Evolutionary conservation across 2,329 filamentous ascomycete species (phyloP).

Genomic region (Dactylonectria estremocensis): DNA sequence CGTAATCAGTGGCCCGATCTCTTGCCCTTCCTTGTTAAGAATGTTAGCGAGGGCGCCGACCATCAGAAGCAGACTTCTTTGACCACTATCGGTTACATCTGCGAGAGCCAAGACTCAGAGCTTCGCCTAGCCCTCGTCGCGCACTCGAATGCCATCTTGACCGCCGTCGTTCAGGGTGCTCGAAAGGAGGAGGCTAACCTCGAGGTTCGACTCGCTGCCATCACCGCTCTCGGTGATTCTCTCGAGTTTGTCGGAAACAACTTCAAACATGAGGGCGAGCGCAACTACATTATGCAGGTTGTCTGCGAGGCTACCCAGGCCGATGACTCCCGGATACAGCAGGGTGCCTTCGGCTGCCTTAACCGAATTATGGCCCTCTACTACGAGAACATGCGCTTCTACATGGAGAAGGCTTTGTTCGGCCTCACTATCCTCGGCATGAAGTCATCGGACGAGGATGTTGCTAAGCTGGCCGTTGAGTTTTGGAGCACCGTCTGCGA

Average conservation of each 20-base stretch:
- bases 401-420: conserved; percentile 99
- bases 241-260: conserved; percentile 98
- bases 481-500: conserved; percentile 99
- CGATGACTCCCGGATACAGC: conserved; percentile 90
- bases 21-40: conserved; percentile 90
- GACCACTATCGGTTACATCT: conserved; percentile 98
- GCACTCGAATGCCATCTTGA: conserved; percentile 98
- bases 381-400: conserved; percentile 99
- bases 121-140: conserved; percentile 84
- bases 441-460: conserved; percentile 98
- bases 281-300: conserved; percentile 99
- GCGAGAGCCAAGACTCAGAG: conserved; percentile 93
- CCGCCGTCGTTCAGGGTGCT: conserved; percentile 96
- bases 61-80: conserved; percentile 95
- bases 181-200: conserved; percentile 94
- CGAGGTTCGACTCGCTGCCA: conserved; percentile 93
- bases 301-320: conserved; percentile 99
- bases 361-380: conserved; percentile 99
- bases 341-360: conserved; percentile 95
- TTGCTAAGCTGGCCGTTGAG: conserved; percentile 97
- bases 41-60: conserved; percentile 88
- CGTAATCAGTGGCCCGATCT: conserved; percentile 94
- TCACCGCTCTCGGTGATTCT: conserved; percentile 94
- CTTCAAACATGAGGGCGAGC: conserved; percentile 98
- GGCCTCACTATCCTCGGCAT: conserved; percentile 98